phyloP scores from a whole-genome alignment of 1,284 basidiomycete species.

The Malassezia furfur region DNA sequence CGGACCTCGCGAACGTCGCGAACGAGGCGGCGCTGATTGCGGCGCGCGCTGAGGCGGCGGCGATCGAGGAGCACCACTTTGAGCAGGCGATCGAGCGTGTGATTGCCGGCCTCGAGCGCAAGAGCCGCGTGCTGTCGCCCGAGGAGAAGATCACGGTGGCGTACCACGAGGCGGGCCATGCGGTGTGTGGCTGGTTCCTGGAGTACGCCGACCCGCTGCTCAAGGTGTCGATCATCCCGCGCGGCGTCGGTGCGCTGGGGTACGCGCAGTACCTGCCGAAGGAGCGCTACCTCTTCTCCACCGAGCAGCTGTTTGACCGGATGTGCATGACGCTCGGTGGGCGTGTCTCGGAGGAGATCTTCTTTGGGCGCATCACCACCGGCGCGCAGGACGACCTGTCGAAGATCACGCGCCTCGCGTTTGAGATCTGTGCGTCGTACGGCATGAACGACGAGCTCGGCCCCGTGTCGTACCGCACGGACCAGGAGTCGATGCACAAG shows the following conservation, averaged over 20 bases:
- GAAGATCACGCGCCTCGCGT: conserved; percentile 96
- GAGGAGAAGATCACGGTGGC: conserved; percentile 99
- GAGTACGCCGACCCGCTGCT: conserved; percentile 93
- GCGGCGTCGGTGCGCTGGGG: conserved; percentile 87
- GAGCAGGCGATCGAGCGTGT: conserved; percentile 96
- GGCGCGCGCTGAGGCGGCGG: conserved; percentile 71
- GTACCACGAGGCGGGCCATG: conserved; percentile 98
- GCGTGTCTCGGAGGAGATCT: conserved; percentile 94
- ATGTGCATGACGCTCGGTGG: conserved; percentile 99
- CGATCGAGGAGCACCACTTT: conserved; percentile 75
- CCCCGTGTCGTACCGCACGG: conserved; percentile 85
- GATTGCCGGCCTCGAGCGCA: conserved; percentile 90
- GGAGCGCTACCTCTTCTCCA: conserved; percentile 88
- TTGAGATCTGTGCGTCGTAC: conserved; percentile 61
- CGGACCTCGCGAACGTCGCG: conserved; percentile 96
- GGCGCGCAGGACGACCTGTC: conserved; percentile 95
- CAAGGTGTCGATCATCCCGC: conserved; percentile 96
- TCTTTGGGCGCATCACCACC: conserved; percentile 92
- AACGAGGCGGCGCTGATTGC: conserved; percentile 96
- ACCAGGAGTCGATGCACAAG: conserved; percentile 84
- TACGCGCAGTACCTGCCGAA: conserved; percentile 94
- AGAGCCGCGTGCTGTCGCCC: conserved; percentile 79
- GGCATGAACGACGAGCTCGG: conserved; percentile 93
- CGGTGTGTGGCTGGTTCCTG: conserved; percentile 94
- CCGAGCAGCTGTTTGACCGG: conserved; percentile 83